phyloP scores from a whole-genome alignment of 2,329 filamentous ascomycete genomes.

The Macrophomina phaseolina region DNA sequence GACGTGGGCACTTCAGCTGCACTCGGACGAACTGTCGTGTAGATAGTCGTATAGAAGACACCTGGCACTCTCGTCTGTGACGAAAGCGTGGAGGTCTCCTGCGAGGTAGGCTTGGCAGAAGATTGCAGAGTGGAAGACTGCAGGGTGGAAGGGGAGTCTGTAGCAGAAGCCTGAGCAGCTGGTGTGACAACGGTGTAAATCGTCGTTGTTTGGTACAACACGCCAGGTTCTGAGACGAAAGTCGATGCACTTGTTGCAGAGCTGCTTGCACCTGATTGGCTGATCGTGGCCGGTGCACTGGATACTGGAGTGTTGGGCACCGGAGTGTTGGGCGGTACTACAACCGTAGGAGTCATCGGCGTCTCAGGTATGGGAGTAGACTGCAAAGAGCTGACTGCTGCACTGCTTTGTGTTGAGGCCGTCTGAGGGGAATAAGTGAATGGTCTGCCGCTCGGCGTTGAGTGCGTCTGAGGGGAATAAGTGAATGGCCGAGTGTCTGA shows the following conservation, averaged over 20 bases:
- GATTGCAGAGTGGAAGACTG: conserved; percentile 8
- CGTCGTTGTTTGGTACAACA: conserved; percentile 20
- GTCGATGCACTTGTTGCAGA: not conserved
- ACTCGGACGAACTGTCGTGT: conserved; percentile 35
- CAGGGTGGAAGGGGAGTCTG: conserved; percentile 4
- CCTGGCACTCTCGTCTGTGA: conserved; percentile 33
- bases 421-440: conserved; percentile 11
- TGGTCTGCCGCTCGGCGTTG: not conserved
- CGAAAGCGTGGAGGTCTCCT: conserved; percentile 15
- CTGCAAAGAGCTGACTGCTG: not conserved
- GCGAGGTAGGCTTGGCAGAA: not conserved
- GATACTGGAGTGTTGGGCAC: conserved; percentile 1
- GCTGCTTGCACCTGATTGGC: conserved; percentile 3
- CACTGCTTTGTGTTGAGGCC: not conserved
- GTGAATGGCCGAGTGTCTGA: conserved; percentile 2
- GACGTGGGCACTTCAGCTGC: conserved; percentile 4
- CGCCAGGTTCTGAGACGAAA: conserved; percentile 5
- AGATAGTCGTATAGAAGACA: conserved; percentile 40
- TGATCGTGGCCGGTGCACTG: not conserved
- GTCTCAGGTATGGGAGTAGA: conserved; percentile 6
- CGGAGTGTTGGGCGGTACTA: not conserved
- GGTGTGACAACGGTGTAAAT: conserved; percentile 11
- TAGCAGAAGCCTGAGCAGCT: not conserved
- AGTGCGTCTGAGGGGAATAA: conserved; percentile 17
- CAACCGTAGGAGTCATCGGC: not conserved